phyloP scores from a whole-genome alignment of 2,329 filamentous ascomycete species.

The Parascedosporium putredinis region DNA sequence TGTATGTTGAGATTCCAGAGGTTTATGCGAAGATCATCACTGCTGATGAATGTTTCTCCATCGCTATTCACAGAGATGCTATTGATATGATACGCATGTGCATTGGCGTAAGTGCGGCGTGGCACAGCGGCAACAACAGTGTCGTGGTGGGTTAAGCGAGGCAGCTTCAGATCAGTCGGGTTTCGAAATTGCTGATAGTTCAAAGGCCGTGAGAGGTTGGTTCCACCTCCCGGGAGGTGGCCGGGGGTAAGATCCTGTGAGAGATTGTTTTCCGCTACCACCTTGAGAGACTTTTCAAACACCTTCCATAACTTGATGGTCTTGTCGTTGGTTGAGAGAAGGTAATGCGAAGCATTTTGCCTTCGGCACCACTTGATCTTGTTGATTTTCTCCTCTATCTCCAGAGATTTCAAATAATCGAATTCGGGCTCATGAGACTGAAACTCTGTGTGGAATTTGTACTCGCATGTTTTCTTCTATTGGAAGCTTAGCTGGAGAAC shows the following conservation, averaged over 20 bases:
- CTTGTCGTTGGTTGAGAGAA: conserved; percentile 98
- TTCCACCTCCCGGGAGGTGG: conserved; percentile 63
- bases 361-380: conserved; percentile 99
- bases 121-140: conserved; percentile 96
- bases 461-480: conserved; percentile 99
- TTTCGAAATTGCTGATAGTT: conserved; percentile 63
- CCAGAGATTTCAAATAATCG: conserved; percentile 96
- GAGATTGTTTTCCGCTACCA: conserved; percentile 97
- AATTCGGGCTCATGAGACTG: conserved; percentile 99
- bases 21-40: conserved; percentile 94
- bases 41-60: conserved; percentile 98
- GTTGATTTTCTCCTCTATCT: conserved; percentile 99
- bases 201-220: conserved; percentile 57
- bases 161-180: conserved; percentile 78
- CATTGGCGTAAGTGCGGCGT: conserved; percentile 92
- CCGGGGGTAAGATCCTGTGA: conserved; percentile 84
- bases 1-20: conserved; percentile 99
- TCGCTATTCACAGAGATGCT: conserved; percentile 99
- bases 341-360: conserved; percentile 96
- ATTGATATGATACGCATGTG: conserved; percentile 99
- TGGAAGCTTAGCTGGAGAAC: conserved; percentile 23
- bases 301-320: conserved; percentile 99
- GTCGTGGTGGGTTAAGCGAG: conserved; percentile 93
- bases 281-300: conserved; percentile 97
- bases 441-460: conserved; percentile 99